phyloP scores from a whole-genome alignment of 2,329 filamentous ascomycete species.

The Cordyceps militaris region DNA sequence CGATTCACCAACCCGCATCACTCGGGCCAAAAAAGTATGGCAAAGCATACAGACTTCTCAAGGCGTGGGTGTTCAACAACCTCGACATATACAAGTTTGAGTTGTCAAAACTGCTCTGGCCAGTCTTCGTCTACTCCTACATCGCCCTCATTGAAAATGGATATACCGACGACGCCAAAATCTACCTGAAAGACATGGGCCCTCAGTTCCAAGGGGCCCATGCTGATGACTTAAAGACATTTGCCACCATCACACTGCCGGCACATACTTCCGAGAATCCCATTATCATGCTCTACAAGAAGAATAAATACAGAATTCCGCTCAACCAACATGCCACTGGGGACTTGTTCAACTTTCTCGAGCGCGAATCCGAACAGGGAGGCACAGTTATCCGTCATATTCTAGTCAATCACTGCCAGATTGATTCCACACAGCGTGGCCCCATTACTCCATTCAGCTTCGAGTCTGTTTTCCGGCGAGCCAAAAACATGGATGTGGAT shows the following conservation, averaged over 20 bases:
- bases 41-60: slow-evolving; percentile 65
- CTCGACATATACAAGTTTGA: slow-evolving; percentile 96
- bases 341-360: slow-evolving; percentile 79
- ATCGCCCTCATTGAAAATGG: slow-evolving; percentile 69
- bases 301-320: slow-evolving; percentile 83
- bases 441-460: slow-evolving; percentile 59
- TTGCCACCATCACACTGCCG: slow-evolving; percentile 68
- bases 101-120: slow-evolving; percentile 82
- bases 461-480: slow-evolving; percentile 50
- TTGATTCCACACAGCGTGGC: slow-evolving; percentile 52
- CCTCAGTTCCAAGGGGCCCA: slow-evolving; percentile 68
- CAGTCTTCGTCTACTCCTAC: slow-evolving; percentile 88
- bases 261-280: slow-evolving; percentile 72
- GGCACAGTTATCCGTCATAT: slow-evolving; percentile 72
- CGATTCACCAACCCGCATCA: slow-evolving; percentile 63
- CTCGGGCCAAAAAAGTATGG: slow-evolving; percentile 69
- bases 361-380: slow-evolving; percentile 76
- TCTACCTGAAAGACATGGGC: slow-evolving; percentile 64
- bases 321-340: slow-evolving; percentile 80
- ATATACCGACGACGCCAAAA: slow-evolving; percentile 63
- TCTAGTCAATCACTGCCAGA: slow-evolving; percentile 52
- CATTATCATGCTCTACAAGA: slow-evolving; percentile 72
- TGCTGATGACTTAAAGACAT: slow-evolving; percentile 67
- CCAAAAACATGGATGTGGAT: slow-evolving; percentile 55
- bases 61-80: slow-evolving; percentile 82